Percentiles rank a stretch among this genome's conserved stretches.
Evolutionary conservation across 805 yeast genomes (phyloP).

Genomic region (Kuraishia capsulata): DNA sequence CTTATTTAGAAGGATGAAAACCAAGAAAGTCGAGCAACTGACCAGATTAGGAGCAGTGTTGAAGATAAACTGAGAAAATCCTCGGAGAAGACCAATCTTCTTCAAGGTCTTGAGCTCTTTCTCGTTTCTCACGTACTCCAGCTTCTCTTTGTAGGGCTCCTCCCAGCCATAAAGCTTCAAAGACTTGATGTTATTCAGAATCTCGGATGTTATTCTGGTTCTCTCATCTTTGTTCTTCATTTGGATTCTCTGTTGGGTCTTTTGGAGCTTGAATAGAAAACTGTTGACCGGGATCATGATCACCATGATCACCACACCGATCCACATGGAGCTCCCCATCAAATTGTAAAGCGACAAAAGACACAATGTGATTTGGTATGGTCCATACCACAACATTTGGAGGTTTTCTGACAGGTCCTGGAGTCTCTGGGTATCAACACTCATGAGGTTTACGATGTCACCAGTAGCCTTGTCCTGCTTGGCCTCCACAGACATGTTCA

Average conservation of each 20-base stretch:
- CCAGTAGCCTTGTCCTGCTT: constrained; percentile 72
- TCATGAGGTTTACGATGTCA: constrained; percentile 89
- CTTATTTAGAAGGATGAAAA: constrained; percentile 54
- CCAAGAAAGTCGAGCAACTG: constrained; percentile 80
- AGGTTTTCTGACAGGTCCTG: constrained; percentile 76
- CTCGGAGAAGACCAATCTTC: constrained; percentile 63
- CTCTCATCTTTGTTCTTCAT: constrained; percentile 91
- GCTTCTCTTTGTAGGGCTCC: constrained; percentile 63
- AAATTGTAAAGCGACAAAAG: constrained; percentile 61
- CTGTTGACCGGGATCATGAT: constrained; percentile 78
- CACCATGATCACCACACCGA: constrained; percentile 76
- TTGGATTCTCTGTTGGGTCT: constrained; percentile 68
- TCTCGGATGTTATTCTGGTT: constrained; percentile 81
- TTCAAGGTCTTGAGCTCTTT: constrained; percentile 72
- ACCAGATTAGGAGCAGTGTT: constrained; percentile 84
- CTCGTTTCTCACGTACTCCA: constrained; percentile 78
- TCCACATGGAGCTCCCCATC: constrained; percentile 90
- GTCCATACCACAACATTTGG: constrained; percentile 86
- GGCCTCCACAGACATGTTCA: constrained; percentile 63
- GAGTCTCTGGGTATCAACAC: constrained; percentile 85
- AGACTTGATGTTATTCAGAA: constrained; percentile 85
- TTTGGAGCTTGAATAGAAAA: constrained; percentile 55
- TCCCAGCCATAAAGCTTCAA: constrained; percentile 97
- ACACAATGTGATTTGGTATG: constrained; percentile 78
- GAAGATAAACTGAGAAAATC: constrained; percentile 70